Evolutionary conservation across 306 rosid species (phyloP).

Genomic region (Rubus parviflorus): DNA sequence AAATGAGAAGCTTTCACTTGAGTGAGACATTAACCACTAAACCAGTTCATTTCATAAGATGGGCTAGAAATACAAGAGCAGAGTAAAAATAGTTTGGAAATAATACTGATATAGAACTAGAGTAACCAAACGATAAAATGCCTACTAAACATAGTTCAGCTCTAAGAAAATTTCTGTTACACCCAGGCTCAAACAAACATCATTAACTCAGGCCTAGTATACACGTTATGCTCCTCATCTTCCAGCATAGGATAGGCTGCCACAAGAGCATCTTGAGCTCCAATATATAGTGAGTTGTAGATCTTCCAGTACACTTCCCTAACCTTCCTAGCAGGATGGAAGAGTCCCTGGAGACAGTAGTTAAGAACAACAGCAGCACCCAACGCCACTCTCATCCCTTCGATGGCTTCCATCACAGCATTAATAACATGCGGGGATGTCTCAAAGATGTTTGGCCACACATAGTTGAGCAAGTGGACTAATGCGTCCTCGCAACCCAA

Average conservation of each 20-base stretch:
- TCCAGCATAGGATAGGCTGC: constrained; percentile 65
- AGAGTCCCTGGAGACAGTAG: constrained; percentile 75
- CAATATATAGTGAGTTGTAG: constrained; percentile 66
- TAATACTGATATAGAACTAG: not conserved
- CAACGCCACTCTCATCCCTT: constrained; percentile 96
- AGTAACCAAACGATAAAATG: not conserved
- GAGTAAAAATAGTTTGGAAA: not conserved
- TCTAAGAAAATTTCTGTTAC: not conserved
- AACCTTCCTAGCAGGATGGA: constrained; percentile 78
- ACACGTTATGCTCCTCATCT: constrained; percentile 61
- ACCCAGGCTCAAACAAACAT: constrained; percentile 46
- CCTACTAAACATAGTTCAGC: not conserved
- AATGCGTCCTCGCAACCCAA: constrained; percentile 94
- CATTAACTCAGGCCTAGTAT: constrained; percentile 58
- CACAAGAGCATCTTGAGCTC: constrained; percentile 77
- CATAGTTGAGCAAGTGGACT: constrained; percentile 77
- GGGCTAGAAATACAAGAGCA: not conserved
- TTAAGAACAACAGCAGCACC: constrained; percentile 86
- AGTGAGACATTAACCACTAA: not conserved
- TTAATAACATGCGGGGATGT: constrained; percentile 95
- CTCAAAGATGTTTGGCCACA: constrained; percentile 96
- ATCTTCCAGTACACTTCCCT: constrained; percentile 86
- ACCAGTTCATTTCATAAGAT: not conserved
- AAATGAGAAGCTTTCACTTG: not conserved
- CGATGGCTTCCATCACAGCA: constrained; percentile 97